Conservation (phyloP, 306 rosid genomes). For the Malus fusca region DNA sequence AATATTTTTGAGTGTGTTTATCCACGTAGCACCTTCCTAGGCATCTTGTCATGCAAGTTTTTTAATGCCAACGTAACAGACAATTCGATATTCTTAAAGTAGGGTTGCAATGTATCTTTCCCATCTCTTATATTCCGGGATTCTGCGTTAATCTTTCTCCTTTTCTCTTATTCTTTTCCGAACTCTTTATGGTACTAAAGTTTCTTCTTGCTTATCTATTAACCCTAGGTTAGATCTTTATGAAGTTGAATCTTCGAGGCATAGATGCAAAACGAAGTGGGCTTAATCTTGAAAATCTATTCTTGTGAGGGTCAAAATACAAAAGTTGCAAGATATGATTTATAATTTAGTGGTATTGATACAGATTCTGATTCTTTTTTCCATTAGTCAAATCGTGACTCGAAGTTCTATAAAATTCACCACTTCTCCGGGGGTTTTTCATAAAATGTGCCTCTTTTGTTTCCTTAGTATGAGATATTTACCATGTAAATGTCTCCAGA, state of each 20-base stretch:
- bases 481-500: constrained; percentile 15
- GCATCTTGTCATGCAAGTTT: not conserved
- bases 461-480: constrained; percentile 14
- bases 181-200: constrained; percentile 10
- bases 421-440: not conserved
- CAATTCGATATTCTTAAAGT: constrained; percentile 24
- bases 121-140: constrained; percentile 1
- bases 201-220: constrained; percentile 8
- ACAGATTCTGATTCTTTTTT: constrained; percentile 15
- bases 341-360: constrained; percentile 10
- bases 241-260: not conserved
- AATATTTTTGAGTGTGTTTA: not conserved
- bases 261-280: constrained; percentile 3
- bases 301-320: constrained; percentile 2
- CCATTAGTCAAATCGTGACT: not conserved
- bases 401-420: not conserved
- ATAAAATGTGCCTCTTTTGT: constrained; percentile 9
- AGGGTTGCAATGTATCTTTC: constrained; percentile 17
- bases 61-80: constrained; percentile 6
- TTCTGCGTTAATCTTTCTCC: constrained; percentile 14
- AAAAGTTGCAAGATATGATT: not conserved
- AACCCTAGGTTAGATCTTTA: not conserved
- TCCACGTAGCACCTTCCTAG: constrained; percentile 9
- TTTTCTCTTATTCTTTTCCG: constrained; percentile 31
- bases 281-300: not conserved